Percentiles rank a stretch among this genome's conserved stretches.
These are phyloP conservation scores for Epichloe bromicola DNA, from an alignment of 2,329 filamentous ascomycete species.

Conservation along the genomic window DNA sequence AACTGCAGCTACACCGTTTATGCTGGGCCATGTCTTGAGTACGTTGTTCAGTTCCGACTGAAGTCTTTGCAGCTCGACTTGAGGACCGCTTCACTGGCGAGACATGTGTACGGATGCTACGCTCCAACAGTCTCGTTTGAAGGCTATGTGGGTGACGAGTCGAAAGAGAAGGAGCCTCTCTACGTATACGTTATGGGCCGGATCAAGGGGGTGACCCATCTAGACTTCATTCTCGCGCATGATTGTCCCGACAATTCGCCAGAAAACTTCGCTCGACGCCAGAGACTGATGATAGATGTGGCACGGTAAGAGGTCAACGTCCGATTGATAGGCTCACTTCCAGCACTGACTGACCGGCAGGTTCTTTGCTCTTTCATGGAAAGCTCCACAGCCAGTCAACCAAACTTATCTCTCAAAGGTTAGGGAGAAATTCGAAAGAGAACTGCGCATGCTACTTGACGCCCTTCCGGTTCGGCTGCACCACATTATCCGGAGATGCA, in stretches of 20 bases:
- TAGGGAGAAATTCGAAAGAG: conserved; percentile 14
- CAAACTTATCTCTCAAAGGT: conserved; percentile 14
- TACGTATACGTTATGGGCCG: neutral
- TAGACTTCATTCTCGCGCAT: neutral
- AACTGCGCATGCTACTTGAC: conserved; percentile 19
- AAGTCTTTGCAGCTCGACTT: conserved; percentile 2
- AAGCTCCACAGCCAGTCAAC: conserved; percentile 17
- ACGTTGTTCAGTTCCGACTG: conserved; percentile 6
- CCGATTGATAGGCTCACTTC: neutral
- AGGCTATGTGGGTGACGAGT: neutral
- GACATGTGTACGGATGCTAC: conserved; percentile 10
- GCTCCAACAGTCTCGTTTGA: neutral
- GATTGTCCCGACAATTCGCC: neutral
- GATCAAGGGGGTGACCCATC: neutral
- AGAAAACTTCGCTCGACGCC: neutral
- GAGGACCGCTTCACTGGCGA: neutral
- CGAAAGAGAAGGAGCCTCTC: neutral
- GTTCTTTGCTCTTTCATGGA: conserved; percentile 28
- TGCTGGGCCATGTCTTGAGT: neutral
- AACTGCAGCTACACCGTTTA: no score
- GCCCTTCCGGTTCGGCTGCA: conserved; percentile 23
- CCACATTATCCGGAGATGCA: conserved; percentile 16
- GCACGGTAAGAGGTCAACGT: conserved; percentile 1
- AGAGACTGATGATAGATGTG: neutral
- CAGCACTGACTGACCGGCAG: conserved; percentile 11